These are phyloP conservation scores for Asparagopsis taxiformis DNA, from an alignment of 31 red algal genomes.

Conservation along the genomic window DNA sequence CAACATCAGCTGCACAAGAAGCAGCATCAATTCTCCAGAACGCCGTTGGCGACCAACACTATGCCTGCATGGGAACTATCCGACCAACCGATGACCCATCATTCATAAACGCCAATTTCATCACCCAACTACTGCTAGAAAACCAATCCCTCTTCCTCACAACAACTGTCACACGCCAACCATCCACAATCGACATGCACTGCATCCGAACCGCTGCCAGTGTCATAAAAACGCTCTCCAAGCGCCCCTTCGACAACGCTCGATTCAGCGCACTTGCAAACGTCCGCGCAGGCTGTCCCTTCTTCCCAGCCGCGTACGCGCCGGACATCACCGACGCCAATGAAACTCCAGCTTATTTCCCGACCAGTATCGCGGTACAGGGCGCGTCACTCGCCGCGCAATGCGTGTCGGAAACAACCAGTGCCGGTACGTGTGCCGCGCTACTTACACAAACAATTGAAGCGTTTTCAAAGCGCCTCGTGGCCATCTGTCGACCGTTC, in stretches of 20 bases:
- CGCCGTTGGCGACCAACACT: slow-evolving; percentile 1
- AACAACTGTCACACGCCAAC: background rate
- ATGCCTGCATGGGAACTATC: background rate
- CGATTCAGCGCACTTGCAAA: slow-evolving; percentile 12
- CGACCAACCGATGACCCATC: background rate
- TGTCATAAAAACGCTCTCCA: background rate
- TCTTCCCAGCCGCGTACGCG: slow-evolving; percentile 14
- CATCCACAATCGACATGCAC: background rate
- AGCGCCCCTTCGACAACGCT: background rate
- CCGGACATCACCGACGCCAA: background rate
- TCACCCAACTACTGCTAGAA: background rate
- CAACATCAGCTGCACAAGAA: slow-evolving; percentile 1
- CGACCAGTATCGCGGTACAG: background rate
- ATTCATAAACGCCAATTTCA: background rate
- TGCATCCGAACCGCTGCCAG: background rate
- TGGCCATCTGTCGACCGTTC: background rate
- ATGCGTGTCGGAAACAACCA: too few relatives aligned
- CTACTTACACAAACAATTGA: too few relatives aligned
- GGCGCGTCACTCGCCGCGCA: too few relatives aligned
- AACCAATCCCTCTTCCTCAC: slow-evolving; percentile 2
- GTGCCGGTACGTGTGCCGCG: too few relatives aligned
- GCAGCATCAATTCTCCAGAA: background rate
- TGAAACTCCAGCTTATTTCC: background rate
- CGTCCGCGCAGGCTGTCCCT: slow-evolving; percentile 6
- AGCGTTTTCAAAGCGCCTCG: too few relatives aligned